Evolutionary conservation across 2,329 filamentous ascomycete genomes (phyloP).

Genomic region (Passalora sequoiae): DNA sequence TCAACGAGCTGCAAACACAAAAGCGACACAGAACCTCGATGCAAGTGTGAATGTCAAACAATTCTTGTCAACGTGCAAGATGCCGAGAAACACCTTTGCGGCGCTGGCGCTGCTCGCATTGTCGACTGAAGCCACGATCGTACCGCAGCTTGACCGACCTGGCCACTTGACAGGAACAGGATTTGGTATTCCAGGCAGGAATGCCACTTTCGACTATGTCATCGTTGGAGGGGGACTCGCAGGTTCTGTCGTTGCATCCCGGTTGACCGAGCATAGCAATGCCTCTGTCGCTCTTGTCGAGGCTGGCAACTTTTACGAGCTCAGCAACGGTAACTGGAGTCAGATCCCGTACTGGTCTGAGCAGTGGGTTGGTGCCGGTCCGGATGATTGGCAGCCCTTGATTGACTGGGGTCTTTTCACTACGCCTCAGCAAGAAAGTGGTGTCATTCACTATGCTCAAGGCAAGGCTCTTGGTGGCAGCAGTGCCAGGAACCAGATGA

Average conservation of each 20-base stretch:
- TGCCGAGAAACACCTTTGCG: not conserved
- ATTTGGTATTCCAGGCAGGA: conserved; percentile 18
- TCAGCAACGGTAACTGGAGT: conserved; percentile 29
- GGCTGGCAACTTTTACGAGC: conserved; percentile 31
- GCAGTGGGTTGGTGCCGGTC: conserved; percentile 11
- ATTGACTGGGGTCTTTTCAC: conserved; percentile 32
- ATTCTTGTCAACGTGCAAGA: not conserved
- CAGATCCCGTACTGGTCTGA: conserved; percentile 27
- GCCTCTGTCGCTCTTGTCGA: conserved; percentile 30
- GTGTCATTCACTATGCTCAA: conserved; percentile 25
- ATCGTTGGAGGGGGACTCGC: conserved; percentile 28
- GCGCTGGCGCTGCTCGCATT: conserved; percentile 2
- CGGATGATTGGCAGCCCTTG: conserved; percentile 19
- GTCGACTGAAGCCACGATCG: conserved; percentile 4
- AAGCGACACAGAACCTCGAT: not conserved
- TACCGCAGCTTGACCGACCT: conserved; percentile 6
- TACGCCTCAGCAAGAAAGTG: conserved; percentile 24
- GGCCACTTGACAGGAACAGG: conserved; percentile 13
- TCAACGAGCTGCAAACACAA: not conserved
- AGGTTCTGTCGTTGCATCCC: conserved; percentile 24
- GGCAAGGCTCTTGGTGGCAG: conserved; percentile 29
- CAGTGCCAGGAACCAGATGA: conserved; percentile 26
- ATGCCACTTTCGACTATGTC: conserved; percentile 25
- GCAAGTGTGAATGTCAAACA: not conserved
- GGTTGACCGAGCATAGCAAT: conserved; percentile 22